A percentile compares a stretch with the other conserved stretches of the same genome.
Conservation (phyloP, 768 basidiomycete species). For the Pholiota microspora region DNA sequence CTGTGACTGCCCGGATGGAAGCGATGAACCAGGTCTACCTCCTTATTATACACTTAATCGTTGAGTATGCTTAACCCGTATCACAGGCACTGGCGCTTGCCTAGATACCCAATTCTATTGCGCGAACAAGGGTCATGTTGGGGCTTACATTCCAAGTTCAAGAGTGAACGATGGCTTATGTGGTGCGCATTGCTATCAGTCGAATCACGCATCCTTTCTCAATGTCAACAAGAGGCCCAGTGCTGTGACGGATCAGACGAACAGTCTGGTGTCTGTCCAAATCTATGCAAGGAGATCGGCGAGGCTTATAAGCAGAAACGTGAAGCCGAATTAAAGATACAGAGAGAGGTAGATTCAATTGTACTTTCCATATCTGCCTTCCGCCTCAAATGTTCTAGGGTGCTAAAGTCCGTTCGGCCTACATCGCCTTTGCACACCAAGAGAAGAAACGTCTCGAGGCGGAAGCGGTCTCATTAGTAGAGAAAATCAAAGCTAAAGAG, state of each 20-base stretch:
- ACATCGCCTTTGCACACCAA: slow-evolving; percentile 83
- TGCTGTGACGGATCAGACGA: slow-evolving; percentile 99
- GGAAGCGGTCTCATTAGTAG: slow-evolving; percentile 47
- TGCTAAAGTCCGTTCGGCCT: slow-evolving; percentile 85
- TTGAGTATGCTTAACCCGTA: slow-evolving; percentile 4
- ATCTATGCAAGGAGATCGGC: slow-evolving; percentile 77
- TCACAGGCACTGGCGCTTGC: slow-evolving; percentile 82
- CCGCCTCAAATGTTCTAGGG: slow-evolving; percentile 48
- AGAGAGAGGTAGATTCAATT: slow-evolving; percentile 63
- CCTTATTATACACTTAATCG: neutral
- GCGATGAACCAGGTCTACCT: slow-evolving; percentile 82
- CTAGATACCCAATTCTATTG: slow-evolving; percentile 78
- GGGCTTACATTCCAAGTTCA: slow-evolving; percentile 72
- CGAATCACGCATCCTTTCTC: slow-evolving; percentile 11
- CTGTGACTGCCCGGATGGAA: slow-evolving; percentile 94
- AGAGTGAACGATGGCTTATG: slow-evolving; percentile 93
- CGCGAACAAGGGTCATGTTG: slow-evolving; percentile 84
- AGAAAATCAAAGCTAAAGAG: slow-evolving; percentile 62
- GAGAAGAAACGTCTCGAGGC: slow-evolving; percentile 84
- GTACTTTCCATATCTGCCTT: neutral
- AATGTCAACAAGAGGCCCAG: slow-evolving; percentile 62
- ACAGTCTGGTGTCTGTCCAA: slow-evolving; percentile 70
- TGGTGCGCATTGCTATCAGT: slow-evolving; percentile 50
- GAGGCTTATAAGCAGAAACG: slow-evolving; percentile 61
- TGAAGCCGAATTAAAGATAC: slow-evolving; percentile 75